These are phyloP conservation scores for Penicillium chermesinum DNA, from an alignment of 495 filamentous ascomycete genomes.

Conservation along the genomic window DNA sequence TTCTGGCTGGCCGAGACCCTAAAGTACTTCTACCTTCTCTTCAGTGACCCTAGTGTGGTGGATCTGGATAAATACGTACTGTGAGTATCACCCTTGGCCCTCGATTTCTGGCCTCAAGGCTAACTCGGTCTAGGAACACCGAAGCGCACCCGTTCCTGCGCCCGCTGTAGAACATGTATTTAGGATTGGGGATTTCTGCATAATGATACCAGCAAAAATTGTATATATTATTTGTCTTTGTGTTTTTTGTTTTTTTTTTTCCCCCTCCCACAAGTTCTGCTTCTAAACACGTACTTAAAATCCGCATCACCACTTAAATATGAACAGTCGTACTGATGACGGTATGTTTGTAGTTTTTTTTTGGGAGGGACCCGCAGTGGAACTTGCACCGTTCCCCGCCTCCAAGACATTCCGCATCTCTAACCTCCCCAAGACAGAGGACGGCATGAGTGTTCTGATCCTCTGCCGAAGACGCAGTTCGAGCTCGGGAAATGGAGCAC, in stretches of 20 bases:
- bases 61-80: conserved; percentile 83
- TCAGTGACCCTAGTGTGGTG: conserved; percentile 67
- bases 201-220: conserved; percentile 28
- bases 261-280: neutral
- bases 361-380: conserved; percentile 15
- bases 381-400: conserved; percentile 14
- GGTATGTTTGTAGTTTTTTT: neutral
- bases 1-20: conserved; percentile 98
- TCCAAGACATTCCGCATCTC: conserved; percentile 24
- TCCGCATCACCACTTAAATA: no score
- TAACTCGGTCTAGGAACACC: conserved; percentile 39
- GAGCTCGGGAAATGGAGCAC: conserved; percentile 45
- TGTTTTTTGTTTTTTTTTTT: neutral
- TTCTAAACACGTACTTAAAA: neutral
- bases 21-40: conserved; percentile 95
- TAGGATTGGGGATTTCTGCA: conserved; percentile 7
- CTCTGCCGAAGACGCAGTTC: conserved; percentile 33
- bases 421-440: conserved; percentile 21
- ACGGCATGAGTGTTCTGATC: conserved; percentile 41
- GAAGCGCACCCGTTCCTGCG: conserved; percentile 52
- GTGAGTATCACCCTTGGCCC: conserved; percentile 32
- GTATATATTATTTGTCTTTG: conserved; percentile 13
- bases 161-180: conserved; percentile 21
- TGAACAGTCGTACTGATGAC: neutral
- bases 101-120: neutral